A percentile compares a stretch with the other conserved stretches of the same genome.
Evolutionary conservation across 257 asterid genomes (phyloP).

Genomic region (Jaltomata sinuosa): DNA sequence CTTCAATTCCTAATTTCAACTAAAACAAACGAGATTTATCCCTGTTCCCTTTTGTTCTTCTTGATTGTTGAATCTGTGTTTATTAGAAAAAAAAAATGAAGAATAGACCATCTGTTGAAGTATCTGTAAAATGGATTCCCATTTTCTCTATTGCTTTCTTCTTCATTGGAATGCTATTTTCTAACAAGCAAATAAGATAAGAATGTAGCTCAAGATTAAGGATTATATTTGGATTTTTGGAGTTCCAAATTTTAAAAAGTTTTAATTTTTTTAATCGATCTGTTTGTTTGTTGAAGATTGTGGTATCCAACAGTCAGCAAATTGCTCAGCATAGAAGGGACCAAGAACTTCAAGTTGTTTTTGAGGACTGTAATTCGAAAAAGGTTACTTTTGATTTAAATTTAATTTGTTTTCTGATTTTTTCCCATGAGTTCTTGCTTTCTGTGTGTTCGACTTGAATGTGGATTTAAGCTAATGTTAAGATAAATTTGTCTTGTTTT

Average conservation of each 20-base stretch:
- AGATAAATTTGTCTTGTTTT: background rate
- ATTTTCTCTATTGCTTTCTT: conserved; percentile 61
- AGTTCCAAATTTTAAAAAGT: conserved; percentile 2
- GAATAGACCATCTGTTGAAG: conserved; percentile 46
- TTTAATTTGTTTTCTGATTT: background rate
- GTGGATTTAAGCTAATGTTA: background rate
- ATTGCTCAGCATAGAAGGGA: conserved; percentile 65
- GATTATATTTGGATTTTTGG: background rate
- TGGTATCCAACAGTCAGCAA: conserved; percentile 60
- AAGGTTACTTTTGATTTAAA: conserved; percentile 8
- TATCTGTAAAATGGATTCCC: conserved; percentile 71
- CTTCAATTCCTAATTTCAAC: background rate
- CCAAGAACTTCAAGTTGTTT: conserved; percentile 80
- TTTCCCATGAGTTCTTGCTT: background rate
- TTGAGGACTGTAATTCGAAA: conserved; percentile 54
- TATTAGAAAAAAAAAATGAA: conserved; percentile 9
- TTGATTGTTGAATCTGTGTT: background rate
- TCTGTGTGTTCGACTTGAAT: background rate
- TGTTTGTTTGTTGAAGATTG: conserved; percentile 31
- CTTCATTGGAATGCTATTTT: conserved; percentile 59
- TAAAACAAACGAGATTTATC: background rate
- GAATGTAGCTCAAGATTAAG: background rate
- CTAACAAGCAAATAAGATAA: conserved; percentile 35
- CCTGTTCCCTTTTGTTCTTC: background rate
- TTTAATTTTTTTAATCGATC: conserved; percentile 26